Percentiles rank a stretch among this genome's conserved stretches.
Conservation (phyloP, 1,284 basidiomycete genomes). For the Pseudozyma hubeiensis region DNA sequence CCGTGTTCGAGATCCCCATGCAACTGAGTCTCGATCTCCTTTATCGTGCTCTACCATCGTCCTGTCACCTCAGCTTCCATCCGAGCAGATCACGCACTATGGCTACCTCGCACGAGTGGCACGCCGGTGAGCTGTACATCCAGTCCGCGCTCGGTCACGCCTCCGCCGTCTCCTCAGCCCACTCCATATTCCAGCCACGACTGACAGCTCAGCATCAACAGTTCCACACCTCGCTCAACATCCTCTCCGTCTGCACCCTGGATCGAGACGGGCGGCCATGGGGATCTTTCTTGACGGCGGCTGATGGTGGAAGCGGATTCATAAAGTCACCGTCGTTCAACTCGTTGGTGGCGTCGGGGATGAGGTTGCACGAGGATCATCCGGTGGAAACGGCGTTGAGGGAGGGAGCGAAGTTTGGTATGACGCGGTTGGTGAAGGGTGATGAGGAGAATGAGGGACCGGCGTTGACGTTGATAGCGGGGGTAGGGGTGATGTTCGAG, state of each 20-base stretch:
- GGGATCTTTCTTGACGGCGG: slow-evolving; percentile 26
- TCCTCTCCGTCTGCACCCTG: slow-evolving; percentile 35
- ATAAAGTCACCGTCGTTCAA: slow-evolving; percentile 30
- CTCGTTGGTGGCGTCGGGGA: slow-evolving; percentile 19
- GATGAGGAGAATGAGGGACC: slow-evolving; percentile 30
- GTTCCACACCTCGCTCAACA: slow-evolving; percentile 28
- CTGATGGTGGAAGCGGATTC: slow-evolving; percentile 23
- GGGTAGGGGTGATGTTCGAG: slow-evolving; percentile 41
- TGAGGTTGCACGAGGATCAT: slow-evolving; percentile 33
- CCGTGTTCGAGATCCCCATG: background rate
- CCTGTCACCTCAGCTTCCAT: background rate
- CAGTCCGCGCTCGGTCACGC: slow-evolving; percentile 29
- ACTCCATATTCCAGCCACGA: slow-evolving; percentile 29
- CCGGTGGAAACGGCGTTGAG: slow-evolving; percentile 27
- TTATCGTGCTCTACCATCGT: background rate
- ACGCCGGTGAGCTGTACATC: slow-evolving; percentile 34
- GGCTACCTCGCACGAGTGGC: slow-evolving; percentile 37
- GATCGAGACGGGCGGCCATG: slow-evolving; percentile 35
- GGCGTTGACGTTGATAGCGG: slow-evolving; percentile 32
- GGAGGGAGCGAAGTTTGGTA: slow-evolving; percentile 34
- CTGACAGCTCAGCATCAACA: slow-evolving; percentile 36
- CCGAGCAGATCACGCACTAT: slow-evolving; percentile 2
- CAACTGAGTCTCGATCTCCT: background rate
- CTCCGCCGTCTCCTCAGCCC: slow-evolving; percentile 33
- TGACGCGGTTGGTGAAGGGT: slow-evolving; percentile 19